These are phyloP conservation scores for Mucuna pruriens DNA, from an alignment of 306 rosid genomes.

Conservation along the genomic window DNA sequence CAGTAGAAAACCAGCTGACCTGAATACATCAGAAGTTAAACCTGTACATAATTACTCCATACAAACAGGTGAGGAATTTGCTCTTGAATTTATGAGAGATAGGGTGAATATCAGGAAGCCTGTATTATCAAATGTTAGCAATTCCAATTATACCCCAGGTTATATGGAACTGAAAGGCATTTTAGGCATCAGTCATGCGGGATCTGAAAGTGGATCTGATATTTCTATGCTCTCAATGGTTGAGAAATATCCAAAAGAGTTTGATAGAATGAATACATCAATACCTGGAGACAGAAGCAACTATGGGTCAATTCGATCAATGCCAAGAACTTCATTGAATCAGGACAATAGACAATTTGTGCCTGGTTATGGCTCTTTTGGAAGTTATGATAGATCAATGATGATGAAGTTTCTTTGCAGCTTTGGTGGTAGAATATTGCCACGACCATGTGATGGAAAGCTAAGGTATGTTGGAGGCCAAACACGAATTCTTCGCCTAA, in stretches of 20 bases:
- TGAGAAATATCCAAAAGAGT: conserved; percentile 60
- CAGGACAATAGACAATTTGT: conserved; percentile 55
- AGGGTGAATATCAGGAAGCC: conserved; percentile 76
- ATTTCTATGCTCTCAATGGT: conserved; percentile 55
- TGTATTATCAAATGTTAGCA: conserved; percentile 55
- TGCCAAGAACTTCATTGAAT: conserved; percentile 51
- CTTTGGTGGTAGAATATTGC: conserved; percentile 84
- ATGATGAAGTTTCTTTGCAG: conserved; percentile 83
- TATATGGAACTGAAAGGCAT: conserved; percentile 73
- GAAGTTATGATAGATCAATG: conserved; percentile 55
- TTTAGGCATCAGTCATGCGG: conserved; percentile 65
- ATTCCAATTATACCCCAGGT: conserved; percentile 55
- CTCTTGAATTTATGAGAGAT: conserved; percentile 83
- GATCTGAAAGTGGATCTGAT: conserved; percentile 75
- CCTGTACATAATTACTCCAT: conserved; percentile 83
- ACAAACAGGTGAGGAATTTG: conserved; percentile 90
- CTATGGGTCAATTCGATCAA: conserved; percentile 59
- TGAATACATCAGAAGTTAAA: conserved; percentile 56
- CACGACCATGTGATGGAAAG: conserved; percentile 84
- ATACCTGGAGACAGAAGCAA: conserved; percentile 56
- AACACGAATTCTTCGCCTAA: conserved; percentile 74
- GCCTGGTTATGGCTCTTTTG: conserved; percentile 61
- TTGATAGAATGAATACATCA: conserved; percentile 50
- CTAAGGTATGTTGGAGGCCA: conserved; percentile 92
- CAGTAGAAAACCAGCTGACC: conserved; percentile 50